A percentile compares a stretch with the other conserved stretches of the same genome.
Evolutionary conservation across 352 stramenopile species (phyloP).

Genomic region (Globisporangium carolinianum): DNA sequence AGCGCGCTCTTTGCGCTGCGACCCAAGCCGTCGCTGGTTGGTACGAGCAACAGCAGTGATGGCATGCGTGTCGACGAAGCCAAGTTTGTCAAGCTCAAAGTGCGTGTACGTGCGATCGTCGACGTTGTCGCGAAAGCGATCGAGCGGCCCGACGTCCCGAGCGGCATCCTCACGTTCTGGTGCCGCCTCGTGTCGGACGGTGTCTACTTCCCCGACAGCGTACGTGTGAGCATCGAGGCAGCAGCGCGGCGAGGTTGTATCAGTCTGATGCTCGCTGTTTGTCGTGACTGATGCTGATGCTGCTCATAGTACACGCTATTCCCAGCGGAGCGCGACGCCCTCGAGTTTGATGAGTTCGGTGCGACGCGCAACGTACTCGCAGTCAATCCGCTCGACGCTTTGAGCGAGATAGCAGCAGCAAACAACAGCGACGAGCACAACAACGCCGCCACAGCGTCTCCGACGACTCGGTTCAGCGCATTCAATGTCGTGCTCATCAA

Average conservation of each 20-base stretch:
- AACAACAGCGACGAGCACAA: neutral
- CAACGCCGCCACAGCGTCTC: neutral
- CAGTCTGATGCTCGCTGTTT: too few relatives aligned
- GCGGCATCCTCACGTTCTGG: slow-evolving; percentile 54
- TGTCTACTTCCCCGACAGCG: slow-evolving; percentile 53
- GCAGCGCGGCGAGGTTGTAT: too few relatives aligned
- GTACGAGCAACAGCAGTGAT: neutral
- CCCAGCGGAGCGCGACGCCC: slow-evolving; percentile 21
- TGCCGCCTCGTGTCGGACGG: slow-evolving; percentile 43
- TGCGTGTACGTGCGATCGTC: slow-evolving; percentile 49
- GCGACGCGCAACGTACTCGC: slow-evolving; percentile 37
- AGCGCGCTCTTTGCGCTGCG: slow-evolving; percentile 25
- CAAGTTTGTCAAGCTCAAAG: slow-evolving; percentile 48
- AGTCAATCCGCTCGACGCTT: neutral
- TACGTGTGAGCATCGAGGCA: slow-evolving; percentile 15
- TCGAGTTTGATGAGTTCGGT: slow-evolving; percentile 54
- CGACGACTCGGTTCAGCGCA: slow-evolving; percentile 1
- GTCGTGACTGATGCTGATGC: neutral
- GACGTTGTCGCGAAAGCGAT: slow-evolving; percentile 40
- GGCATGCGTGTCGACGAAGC: slow-evolving; percentile 2
- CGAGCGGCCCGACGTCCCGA: slow-evolving; percentile 40
- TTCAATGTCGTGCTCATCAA: slow-evolving; percentile 58
- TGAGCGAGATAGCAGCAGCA: neutral
- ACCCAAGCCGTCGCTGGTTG: neutral
- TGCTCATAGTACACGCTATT: slow-evolving; percentile 49